A percentile compares a stretch with the other conserved stretches of the same genome.
phyloP scores from a whole-genome alignment of 2,329 filamentous ascomycete species.

The Trichoderma sp. region DNA sequence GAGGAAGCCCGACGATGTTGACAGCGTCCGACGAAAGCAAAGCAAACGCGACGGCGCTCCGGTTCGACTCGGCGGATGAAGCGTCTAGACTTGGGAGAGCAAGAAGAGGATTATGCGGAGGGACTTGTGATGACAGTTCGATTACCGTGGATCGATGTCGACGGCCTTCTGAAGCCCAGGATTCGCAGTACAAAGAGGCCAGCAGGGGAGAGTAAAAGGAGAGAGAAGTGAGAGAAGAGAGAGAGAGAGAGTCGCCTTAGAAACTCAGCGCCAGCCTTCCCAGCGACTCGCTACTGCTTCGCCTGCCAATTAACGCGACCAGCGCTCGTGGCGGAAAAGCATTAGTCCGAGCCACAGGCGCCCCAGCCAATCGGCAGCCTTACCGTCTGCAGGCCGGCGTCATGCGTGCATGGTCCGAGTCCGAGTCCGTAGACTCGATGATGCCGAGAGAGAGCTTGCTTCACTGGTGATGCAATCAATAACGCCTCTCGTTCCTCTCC shows the following conservation, averaged over 20 bases:
- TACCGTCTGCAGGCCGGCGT: conserved; percentile 22
- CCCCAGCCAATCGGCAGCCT: conserved; percentile 22
- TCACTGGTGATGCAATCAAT: neutral
- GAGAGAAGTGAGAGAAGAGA: neutral
- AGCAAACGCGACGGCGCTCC: conserved; percentile 19
- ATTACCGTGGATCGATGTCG: neutral
- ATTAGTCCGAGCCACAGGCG: neutral
- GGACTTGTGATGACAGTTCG: neutral
- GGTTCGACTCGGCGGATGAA: neutral
- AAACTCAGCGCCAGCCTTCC: neutral
- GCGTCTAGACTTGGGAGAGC: neutral
- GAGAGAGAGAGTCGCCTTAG: neutral
- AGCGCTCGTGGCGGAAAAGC: conserved; percentile 18
- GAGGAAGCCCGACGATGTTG: conserved; percentile 12
- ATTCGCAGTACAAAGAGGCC: conserved; percentile 10
- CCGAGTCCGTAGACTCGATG: conserved; percentile 5
- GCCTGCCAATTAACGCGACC: conserved; percentile 23
- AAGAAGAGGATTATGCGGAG: too few relatives aligned
- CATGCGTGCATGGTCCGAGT: conserved; percentile 26
- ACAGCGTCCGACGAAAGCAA: neutral
- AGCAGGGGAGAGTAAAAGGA: conserved; percentile 3
- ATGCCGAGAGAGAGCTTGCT: neutral
- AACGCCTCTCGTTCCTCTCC: neutral
- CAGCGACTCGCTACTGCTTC: conserved; percentile 21
- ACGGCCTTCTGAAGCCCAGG: neutral